Conservation (phyloP, 2,329 filamentous ascomycete genomes). For the Parastagonospora nodorum region DNA sequence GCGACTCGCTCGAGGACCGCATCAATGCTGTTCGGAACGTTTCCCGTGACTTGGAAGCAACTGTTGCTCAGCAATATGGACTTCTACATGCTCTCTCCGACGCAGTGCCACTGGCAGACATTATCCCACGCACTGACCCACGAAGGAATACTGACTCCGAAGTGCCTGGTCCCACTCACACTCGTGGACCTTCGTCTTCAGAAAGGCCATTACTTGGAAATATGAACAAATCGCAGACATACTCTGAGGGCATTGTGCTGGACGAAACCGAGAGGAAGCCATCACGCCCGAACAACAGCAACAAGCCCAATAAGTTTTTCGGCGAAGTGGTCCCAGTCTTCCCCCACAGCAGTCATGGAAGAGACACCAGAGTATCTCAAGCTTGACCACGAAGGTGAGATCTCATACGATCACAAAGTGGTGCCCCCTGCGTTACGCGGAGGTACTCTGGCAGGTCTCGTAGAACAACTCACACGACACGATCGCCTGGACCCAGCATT, state of each 20-base stretch:
- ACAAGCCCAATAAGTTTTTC: slow-evolving; percentile 58
- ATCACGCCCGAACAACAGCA: slow-evolving; percentile 48
- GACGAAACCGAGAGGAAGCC: slow-evolving; percentile 43
- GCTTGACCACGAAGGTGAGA: slow-evolving; percentile 85
- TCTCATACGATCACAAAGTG: slow-evolving; percentile 86
- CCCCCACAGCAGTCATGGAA: slow-evolving; percentile 60
- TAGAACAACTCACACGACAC: slow-evolving; percentile 93
- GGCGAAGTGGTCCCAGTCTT: slow-evolving; percentile 56
- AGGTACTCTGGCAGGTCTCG: slow-evolving; percentile 84
- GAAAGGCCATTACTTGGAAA: slow-evolving; percentile 58
- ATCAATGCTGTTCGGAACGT: slow-evolving; percentile 79
- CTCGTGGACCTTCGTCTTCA: slow-evolving; percentile 35
- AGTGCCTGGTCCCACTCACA: slow-evolving; percentile 30
- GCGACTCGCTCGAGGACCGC: slow-evolving; percentile 85
- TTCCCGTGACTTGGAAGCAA: slow-evolving; percentile 80
- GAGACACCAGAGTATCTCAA: slow-evolving; percentile 83
- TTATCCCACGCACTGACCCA: slow-evolving; percentile 29
- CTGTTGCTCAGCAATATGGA: slow-evolving; percentile 84
- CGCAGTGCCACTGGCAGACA: slow-evolving; percentile 62
- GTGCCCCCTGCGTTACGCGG: slow-evolving; percentile 79
- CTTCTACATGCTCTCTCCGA: slow-evolving; percentile 87
- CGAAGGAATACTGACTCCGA: slow-evolving; percentile 53
- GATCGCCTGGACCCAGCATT: slow-evolving; percentile 94
- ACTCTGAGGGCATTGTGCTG: slow-evolving; percentile 59
- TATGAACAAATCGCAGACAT: slow-evolving; percentile 66